These are phyloP conservation scores for Mortierella hygrophila DNA, from an alignment of 192 early-diverging fungal genomes.

Conservation along the genomic window DNA sequence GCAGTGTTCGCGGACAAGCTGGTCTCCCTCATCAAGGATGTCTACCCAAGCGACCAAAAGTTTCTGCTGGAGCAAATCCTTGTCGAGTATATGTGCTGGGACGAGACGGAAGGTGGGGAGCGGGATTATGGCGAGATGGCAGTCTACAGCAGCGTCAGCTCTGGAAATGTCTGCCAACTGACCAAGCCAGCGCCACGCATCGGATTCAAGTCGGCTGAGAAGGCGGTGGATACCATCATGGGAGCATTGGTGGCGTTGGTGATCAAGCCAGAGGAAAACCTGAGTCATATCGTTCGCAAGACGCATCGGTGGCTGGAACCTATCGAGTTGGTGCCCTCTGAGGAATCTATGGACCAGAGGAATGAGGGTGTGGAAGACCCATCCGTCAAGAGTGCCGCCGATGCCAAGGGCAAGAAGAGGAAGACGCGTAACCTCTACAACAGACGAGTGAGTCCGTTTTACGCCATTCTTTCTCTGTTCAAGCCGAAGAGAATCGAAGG, in stretches of 20 bases:
- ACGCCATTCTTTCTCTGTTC: constrained; percentile 41
- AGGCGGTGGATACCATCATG: constrained; percentile 39
- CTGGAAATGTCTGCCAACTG: background rate
- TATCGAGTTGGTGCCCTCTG: constrained; percentile 15
- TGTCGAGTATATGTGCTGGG: constrained; percentile 47
- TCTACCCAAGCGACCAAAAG: constrained; percentile 53
- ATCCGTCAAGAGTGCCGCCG: background rate
- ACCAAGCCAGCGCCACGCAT: background rate
- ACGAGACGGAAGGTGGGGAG: constrained; percentile 13
- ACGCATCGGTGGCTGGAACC: constrained; percentile 34
- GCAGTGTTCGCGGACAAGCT: constrained; percentile 35
- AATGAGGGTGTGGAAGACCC: background rate
- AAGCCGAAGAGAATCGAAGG: constrained; percentile 21
- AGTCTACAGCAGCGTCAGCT: background rate
- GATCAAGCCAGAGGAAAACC: constrained; percentile 47
- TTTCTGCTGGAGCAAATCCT: constrained; percentile 46
- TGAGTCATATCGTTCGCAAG: constrained; percentile 19
- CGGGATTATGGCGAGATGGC: constrained; percentile 7
- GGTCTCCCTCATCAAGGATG: constrained; percentile 32
- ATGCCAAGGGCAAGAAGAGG: constrained; percentile 19
- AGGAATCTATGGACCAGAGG: background rate
- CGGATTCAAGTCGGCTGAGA: constrained; percentile 20
- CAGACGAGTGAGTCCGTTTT: constrained; percentile 50
- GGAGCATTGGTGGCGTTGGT: constrained; percentile 35
- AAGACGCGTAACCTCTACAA: constrained; percentile 42